Base-by-base conservation (phyloP, 1,139 yeast species). In the Scheffersomyces parashehatae region DNA sequence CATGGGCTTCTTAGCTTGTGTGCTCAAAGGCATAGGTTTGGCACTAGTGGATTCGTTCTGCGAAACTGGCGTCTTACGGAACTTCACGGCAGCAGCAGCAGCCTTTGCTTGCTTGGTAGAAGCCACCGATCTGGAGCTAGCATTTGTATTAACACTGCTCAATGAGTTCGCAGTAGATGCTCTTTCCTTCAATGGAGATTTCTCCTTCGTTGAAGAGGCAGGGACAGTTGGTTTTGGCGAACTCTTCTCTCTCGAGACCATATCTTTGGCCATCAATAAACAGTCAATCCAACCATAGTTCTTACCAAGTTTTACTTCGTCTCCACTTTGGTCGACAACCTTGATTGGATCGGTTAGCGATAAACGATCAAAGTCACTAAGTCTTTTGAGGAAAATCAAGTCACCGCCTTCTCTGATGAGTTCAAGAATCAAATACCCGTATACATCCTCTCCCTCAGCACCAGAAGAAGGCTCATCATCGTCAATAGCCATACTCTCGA, bases 391-490 rank as follows among this genome's bases (percentile, higher is more conserved):
- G 45, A 85, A 82, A 4, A 85, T 73, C 64, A 86, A 70, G 49
- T 79, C 79, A 36, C 83, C 84, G 2, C 70, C 71, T 45, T 75
- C 73, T 50, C 76, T 77, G 43, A 81, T 72, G 52, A 83, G 68
- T 53, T 85, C 91, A 31, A 85, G 60, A 12, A 85, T 83, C 41
- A 85, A 68, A 53, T 80, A 85, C 1, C 91, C 91, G 43, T 68
- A 77, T 5, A 59, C 64, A 3, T 68, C 73, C 34, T 60, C 62
- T 2, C 59, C 64, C 6, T 50, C 47, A 29, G 50, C 53, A 32
- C 66, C 67, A 20, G 26, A 20, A 20, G 26, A 20, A 20, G 26
- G 26, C n/a, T 62, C 66, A 11, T 63, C 65, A 37, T 79, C 85
- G 12, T 65, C 74, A n/a, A 62, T 65, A 2, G 61, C 58, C 10